Evolutionary conservation across 1,284 basidiomycete species (phyloP).

Genomic region (Heterobasidion irregulare): DNA sequence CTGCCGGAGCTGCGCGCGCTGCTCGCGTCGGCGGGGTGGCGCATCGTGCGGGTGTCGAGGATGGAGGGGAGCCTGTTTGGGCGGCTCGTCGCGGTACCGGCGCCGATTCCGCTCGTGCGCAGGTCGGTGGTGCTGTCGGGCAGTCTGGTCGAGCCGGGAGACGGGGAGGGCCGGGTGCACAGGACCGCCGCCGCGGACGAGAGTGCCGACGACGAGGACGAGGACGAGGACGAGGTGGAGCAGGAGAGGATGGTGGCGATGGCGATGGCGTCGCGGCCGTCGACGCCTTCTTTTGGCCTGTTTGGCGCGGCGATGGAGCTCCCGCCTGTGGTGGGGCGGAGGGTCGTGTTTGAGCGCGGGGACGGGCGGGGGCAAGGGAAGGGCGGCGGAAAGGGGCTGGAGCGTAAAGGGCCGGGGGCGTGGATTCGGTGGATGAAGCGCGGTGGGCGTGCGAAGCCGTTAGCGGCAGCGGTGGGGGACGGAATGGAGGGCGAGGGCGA

Average conservation of each 20-base stretch:
- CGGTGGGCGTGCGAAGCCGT: slow-evolving; percentile 1
- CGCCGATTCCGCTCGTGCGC: slow-evolving; percentile 1
- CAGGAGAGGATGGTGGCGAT: slow-evolving; percentile 6
- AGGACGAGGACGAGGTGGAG: background rate
- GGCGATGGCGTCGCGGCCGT: slow-evolving; percentile 7
- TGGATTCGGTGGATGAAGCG: slow-evolving; percentile 9
- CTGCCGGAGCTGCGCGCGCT: slow-evolving; percentile 54
- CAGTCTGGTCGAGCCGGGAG: background rate
- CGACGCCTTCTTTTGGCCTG: slow-evolving; percentile 11
- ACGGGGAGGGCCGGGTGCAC: background rate
- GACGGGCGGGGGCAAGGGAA: slow-evolving; percentile 3
- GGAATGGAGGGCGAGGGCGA: background rate
- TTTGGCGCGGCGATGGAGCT: slow-evolving; percentile 8
- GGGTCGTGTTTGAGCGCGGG: background rate
- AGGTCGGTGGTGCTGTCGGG: background rate
- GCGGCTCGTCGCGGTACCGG: slow-evolving; percentile 56
- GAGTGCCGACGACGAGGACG: background rate
- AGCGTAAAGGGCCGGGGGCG: background rate
- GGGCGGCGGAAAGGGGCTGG: background rate
- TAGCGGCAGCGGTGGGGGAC: slow-evolving; percentile 5
- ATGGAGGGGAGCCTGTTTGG: slow-evolving; percentile 57
- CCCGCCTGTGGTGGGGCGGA: slow-evolving; percentile 2
- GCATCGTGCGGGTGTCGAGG: slow-evolving; percentile 47
- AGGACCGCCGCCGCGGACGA: background rate
- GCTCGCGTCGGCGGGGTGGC: slow-evolving; percentile 58